A percentile compares a stretch with the other conserved stretches of the same genome.
phyloP scores from a whole-genome alignment of 805 yeast genomes.

The Zygosaccharomyces bisporus region DNA sequence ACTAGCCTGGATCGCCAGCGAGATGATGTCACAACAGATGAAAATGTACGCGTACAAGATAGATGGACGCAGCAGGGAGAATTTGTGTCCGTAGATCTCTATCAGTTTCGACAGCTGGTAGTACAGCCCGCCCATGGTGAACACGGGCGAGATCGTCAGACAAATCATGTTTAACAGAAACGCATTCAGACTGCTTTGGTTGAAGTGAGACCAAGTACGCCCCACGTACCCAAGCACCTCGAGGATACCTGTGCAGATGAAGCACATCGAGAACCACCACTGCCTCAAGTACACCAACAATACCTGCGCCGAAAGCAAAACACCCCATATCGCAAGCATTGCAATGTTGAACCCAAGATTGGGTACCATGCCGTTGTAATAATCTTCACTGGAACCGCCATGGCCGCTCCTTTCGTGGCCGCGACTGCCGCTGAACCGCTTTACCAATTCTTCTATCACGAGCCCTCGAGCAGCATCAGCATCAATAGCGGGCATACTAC shows the following conservation, averaged over 20 bases:
- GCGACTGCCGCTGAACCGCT: not conserved
- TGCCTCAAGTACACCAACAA: slow-evolving; percentile 48
- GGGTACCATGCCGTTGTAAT: slow-evolving; percentile 47
- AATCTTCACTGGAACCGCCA: not conserved
- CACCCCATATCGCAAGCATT: slow-evolving; percentile 51
- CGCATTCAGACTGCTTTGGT: slow-evolving; percentile 36
- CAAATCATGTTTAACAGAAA: slow-evolving; percentile 64
- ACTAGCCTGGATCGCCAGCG: slow-evolving; percentile 63
- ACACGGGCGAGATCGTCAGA: slow-evolving; percentile 76
- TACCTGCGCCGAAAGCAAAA: slow-evolving; percentile 44
- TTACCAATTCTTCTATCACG: not conserved
- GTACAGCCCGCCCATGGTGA: slow-evolving; percentile 81
- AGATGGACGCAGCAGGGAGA: slow-evolving; percentile 41
- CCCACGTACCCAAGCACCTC: slow-evolving; percentile 70
- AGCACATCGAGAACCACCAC: slow-evolving; percentile 62
- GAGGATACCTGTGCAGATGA: slow-evolving; percentile 51
- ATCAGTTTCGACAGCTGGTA: slow-evolving; percentile 63
- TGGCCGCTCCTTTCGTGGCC: too few species aligned
- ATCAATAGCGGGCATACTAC: not conserved
- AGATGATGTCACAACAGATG: slow-evolving; percentile 58
- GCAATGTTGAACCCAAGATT: slow-evolving; percentile 54
- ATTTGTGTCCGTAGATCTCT: slow-evolving; percentile 55
- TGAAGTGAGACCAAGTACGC: slow-evolving; percentile 45
- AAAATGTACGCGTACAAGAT: slow-evolving; percentile 51
- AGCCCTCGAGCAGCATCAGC: not conserved